A percentile compares a stretch with the other conserved stretches of the same genome.
Evolutionary conservation across 345 rosid genomes (phyloP).

Genomic region (Clausena lansium): DNA sequence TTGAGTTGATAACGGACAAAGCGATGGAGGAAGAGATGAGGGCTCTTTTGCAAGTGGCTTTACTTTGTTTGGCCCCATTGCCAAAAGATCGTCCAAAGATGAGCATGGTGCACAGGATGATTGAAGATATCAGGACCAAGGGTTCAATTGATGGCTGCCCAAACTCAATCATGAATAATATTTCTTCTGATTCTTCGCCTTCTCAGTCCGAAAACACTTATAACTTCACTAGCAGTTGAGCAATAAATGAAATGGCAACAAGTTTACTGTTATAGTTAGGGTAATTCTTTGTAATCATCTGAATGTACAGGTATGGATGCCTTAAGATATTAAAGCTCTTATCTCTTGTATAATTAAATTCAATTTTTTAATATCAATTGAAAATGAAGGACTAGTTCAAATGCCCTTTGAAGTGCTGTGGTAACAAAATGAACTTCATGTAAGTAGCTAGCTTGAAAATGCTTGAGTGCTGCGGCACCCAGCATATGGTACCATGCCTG

Average conservation of each 20-base stretch:
- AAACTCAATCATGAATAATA: slow-evolving; percentile 23
- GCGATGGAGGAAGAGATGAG: slow-evolving; percentile 41
- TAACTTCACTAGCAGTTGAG: not conserved
- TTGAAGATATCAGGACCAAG: slow-evolving; percentile 35
- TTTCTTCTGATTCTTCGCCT: slow-evolving; percentile 40
- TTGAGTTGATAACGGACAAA: slow-evolving; percentile 31
- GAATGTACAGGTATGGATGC: not conserved
- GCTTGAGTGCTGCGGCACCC: too few relatives aligned
- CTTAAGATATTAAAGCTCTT: not conserved
- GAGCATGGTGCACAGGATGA: slow-evolving; percentile 33
- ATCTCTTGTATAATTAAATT: not conserved
- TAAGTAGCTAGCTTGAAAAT: too few relatives aligned
- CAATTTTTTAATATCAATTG: too few relatives aligned
- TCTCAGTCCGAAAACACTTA: slow-evolving; percentile 24
- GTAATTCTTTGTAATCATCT: not conserved
- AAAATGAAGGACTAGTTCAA: too few relatives aligned
- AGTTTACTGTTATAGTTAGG: not conserved
- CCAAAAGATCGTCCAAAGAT: slow-evolving; percentile 46
- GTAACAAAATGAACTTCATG: too few relatives aligned
- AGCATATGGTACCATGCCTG: too few relatives aligned
- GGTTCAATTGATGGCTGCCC: slow-evolving; percentile 16
- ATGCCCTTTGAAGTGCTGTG: too few relatives aligned
- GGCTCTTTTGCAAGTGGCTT: slow-evolving; percentile 39
- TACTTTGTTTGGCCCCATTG: slow-evolving; percentile 38
- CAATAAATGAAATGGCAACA: not conserved